Conservation (phyloP, 345 rosid genomes). For the Atalantia buxifolia region DNA sequence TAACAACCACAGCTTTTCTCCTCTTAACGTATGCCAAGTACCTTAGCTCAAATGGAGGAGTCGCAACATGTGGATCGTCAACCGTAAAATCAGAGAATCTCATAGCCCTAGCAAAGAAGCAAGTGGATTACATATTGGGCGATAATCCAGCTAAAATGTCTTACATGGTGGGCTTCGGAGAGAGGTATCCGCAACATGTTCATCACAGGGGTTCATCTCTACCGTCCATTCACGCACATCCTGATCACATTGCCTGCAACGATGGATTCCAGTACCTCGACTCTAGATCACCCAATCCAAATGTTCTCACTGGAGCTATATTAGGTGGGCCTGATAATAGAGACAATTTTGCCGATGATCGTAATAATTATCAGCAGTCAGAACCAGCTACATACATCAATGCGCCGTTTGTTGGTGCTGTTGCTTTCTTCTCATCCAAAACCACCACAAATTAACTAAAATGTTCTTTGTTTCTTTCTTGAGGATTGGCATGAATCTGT, state of each 20-base stretch:
- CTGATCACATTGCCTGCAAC: slow-evolving; percentile 43
- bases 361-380: slow-evolving; percentile 62
- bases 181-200: slow-evolving; percentile 62
- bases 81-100: slow-evolving; percentile 37
- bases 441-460: slow-evolving; percentile 9
- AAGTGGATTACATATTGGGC: slow-evolving; percentile 87
- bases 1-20: slow-evolving; percentile 59
- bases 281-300: slow-evolving; percentile 54
- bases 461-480: not conserved
- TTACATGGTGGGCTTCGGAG: slow-evolving; percentile 90
- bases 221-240: slow-evolving; percentile 58
- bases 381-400: slow-evolving; percentile 75
- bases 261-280: slow-evolving; percentile 50
- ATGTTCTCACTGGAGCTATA: slow-evolving; percentile 58
- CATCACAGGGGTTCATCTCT: slow-evolving; percentile 92
- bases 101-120: slow-evolving; percentile 50
- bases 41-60: slow-evolving; percentile 38
- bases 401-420: slow-evolving; percentile 70
- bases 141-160: slow-evolving; percentile 76
- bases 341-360: slow-evolving; percentile 56
- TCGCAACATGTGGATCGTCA: slow-evolving; percentile 40
- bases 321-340: slow-evolving; percentile 62
- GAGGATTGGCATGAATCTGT: not conserved
- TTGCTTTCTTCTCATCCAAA: slow-evolving; percentile 52
- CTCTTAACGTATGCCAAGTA: slow-evolving; percentile 63